Evolutionary conservation across 1,284 basidiomycete genomes (phyloP).

Genomic region (Boletus calvinii): DNA sequence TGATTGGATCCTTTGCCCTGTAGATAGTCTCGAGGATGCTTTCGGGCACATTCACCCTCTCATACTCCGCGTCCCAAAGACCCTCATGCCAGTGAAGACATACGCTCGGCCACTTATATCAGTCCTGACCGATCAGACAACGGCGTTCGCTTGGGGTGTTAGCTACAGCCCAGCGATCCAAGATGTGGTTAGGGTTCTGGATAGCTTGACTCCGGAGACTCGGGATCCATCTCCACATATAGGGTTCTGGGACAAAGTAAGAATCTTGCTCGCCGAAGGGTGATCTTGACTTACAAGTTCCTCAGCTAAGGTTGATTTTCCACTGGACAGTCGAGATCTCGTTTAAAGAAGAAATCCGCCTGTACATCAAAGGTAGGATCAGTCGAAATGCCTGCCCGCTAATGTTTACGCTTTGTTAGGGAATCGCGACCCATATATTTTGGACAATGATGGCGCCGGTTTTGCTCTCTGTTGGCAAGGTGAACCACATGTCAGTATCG

Average conservation of each 20-base stretch:
- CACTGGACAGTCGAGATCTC: constrained; percentile 80
- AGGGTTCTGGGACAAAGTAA: constrained; percentile 93
- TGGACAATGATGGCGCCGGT: constrained; percentile 80
- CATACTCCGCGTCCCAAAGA: constrained; percentile 78
- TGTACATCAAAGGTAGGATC: constrained; percentile 79
- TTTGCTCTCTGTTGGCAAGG: constrained; percentile 89
- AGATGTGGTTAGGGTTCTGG: constrained; percentile 84
- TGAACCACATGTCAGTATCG: constrained; percentile 72
- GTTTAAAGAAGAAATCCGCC: constrained; percentile 75
- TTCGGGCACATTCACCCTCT: constrained; percentile 56
- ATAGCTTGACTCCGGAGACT: constrained; percentile 78
- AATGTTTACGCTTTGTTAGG: constrained; percentile 47
- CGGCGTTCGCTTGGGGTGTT: constrained; percentile 87
- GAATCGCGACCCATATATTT: constrained; percentile 78
- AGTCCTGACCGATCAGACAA: constrained; percentile 64
- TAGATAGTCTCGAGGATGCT: constrained; percentile 57
- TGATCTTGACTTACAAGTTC: constrained; percentile 5
- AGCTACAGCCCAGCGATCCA: constrained; percentile 87
- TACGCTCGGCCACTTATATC: constrained; percentile 80
- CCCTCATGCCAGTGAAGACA: constrained; percentile 93
- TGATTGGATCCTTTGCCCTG: constrained; percentile 67
- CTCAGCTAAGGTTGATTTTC: constrained; percentile 76
- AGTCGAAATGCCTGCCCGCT: constrained; percentile 1
- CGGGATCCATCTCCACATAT: constrained; percentile 85
- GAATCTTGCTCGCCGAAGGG: constrained; percentile 1